Conservation (phyloP, 2,329 filamentous ascomycete genomes). For the Xylariaceae sp. region DNA sequence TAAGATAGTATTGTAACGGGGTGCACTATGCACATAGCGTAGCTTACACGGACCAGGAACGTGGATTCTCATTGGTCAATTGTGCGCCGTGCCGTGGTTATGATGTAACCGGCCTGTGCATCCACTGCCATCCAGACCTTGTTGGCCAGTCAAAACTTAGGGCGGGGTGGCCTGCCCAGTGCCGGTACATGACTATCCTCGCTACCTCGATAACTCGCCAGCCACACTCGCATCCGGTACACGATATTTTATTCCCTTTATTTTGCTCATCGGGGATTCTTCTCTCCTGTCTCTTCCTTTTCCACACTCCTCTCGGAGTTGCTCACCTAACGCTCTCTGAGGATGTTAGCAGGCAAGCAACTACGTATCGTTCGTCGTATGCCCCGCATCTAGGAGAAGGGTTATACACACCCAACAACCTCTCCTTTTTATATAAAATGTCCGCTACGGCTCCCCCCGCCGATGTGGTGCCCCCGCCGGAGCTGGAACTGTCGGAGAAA, state of each 20-base stretch:
- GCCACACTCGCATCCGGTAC: neutral
- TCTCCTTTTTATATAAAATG: conserved; percentile 21
- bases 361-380: conserved; percentile 17
- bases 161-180: neutral
- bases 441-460: conserved; percentile 16
- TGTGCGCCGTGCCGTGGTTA: no score
- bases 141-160: neutral
- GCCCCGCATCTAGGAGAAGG: conserved; percentile 1
- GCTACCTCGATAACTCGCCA: neutral
- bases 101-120: no score
- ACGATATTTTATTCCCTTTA: neutral
- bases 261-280: conserved; percentile 1
- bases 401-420: conserved; percentile 1
- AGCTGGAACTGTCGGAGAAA: conserved; percentile 29
- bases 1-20: no score
- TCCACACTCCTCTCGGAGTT: conserved; percentile 12
- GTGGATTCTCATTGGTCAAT: no score
- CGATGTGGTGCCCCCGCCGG: conserved; percentile 20
- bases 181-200: neutral
- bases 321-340: conserved; percentile 16
- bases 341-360: conserved; percentile 20
- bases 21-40: no score
- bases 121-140: no score
- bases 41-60: no score
- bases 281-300: conserved; percentile 1